Evolutionary conservation across 768 basidiomycete genomes (phyloP), one percentile per base, ranked within the genome.

Genomic region (Lactarius psammicola): DNA sequence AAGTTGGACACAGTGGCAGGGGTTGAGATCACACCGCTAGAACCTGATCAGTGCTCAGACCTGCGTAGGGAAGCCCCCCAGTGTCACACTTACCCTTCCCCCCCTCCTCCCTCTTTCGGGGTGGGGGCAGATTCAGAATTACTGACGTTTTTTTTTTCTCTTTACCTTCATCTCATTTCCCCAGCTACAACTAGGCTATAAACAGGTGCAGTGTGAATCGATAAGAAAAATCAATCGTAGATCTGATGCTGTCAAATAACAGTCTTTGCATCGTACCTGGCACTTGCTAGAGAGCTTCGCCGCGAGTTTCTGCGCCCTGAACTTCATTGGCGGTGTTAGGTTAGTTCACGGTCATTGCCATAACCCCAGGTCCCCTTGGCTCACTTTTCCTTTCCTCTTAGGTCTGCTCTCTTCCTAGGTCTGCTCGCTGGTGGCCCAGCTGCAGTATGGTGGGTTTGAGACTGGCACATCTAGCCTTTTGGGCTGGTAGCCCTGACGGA

Each of bases 61-160:
- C 91, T 93, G 93, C 94, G 93, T 92, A 94, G 92, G 92, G 92
- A 95, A 92, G 89, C 89, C 89, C n/a, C 81, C 81, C 84, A 89
- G 89, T 85, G 80, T 88, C 78, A 71, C 73, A 71, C 68, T 65
- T 79, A 78, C 82, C 77, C 77, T 76, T 78, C 71, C 68, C 74
- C 23, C 76, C 75, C 74, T 75, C 28, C 73, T 69, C 74, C 78
- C 76, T 79, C 76, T 71, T 75, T 69, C 65, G 66, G 71, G 72
- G 74, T 75, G 78, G 80, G 81, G 73, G 71, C 74, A 62, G 71
- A 66, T 71, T 72, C 42, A 28, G 72, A 70, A 74, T 75, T 69
- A 80, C 88, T 92, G 77, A 91, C 81, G 40, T 68, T 74, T 72
- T 70, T 59, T 69, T 78, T 72, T 67, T 60, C 69, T 68, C 57